Percentiles rank a stretch among this genome's conserved stretches.
These are phyloP conservation scores for Emmonsiellopsis sp. DNA, from an alignment of 2,329 filamentous ascomycete species.

Conservation along the genomic window DNA sequence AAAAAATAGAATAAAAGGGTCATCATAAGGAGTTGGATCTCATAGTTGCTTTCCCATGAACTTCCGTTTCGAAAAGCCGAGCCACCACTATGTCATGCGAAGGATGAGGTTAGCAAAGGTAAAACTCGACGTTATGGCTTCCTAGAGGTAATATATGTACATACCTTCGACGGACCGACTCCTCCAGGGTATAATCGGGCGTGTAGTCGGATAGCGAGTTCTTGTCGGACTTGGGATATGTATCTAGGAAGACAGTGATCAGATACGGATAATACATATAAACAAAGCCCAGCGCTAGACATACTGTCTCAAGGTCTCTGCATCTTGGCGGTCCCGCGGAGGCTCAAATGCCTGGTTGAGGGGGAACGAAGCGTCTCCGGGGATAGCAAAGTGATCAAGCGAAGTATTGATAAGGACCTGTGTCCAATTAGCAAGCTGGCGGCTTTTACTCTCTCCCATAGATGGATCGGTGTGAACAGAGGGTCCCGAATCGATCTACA, in stretches of 20 bases:
- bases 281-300: conserved; percentile 8
- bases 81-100: conserved; percentile 67
- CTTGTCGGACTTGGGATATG: conserved; percentile 84
- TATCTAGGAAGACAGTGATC: conserved; percentile 23
- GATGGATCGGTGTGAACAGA: no score
- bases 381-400: conserved; percentile 92
- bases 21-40: conserved; percentile 4
- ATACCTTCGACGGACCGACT: conserved; percentile 55
- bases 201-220: conserved; percentile 73
- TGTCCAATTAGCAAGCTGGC: conserved; percentile 26
- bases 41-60: conserved; percentile 95
- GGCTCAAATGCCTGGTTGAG: conserved; percentile 95
- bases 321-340: conserved; percentile 76
- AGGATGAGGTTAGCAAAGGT: background rate
- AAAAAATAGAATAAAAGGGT: background rate
- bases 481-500: no score
- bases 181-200: conserved; percentile 77
- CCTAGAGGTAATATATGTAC: conserved; percentile 8
- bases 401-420: conserved; percentile 83
- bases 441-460: background rate
- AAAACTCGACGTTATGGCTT: background rate
- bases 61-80: conserved; percentile 98
- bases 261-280: background rate
- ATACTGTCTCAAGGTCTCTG: conserved; percentile 81
- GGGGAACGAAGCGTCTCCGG: conserved; percentile 86